Evolutionary conservation across 2,329 filamentous ascomycete species (phyloP).

Genomic region (Diaporthe helianthi): DNA sequence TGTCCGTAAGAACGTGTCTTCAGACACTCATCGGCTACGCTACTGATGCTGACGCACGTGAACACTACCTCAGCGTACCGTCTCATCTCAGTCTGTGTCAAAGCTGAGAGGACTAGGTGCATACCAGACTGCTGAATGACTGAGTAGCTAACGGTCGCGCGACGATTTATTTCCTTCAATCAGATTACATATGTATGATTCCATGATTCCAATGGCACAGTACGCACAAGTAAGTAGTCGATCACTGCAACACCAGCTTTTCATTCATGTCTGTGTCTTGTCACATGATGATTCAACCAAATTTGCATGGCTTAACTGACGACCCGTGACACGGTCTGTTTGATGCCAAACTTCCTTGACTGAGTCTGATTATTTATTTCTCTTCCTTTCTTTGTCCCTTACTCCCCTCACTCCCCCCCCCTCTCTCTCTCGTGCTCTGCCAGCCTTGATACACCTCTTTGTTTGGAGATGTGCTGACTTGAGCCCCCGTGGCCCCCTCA

Average conservation of each 20-base stretch:
- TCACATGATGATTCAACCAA: slow-evolving; percentile 29
- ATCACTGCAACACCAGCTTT: neutral
- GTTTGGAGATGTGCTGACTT: slow-evolving; percentile 15
- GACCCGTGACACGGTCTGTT: slow-evolving; percentile 29
- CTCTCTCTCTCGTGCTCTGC: neutral
- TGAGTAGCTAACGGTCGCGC: neutral
- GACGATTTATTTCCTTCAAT: neutral
- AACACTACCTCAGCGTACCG: neutral
- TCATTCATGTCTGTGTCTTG: neutral
- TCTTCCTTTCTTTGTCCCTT: neutral
- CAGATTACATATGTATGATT: no score
- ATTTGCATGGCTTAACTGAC: slow-evolving; percentile 37
- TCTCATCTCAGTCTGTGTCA: neutral
- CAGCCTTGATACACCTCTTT: neutral
- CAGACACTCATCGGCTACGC: neutral
- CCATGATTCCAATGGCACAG: no score
- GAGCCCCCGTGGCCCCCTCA: neutral
- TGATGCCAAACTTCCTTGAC: slow-evolving; percentile 35
- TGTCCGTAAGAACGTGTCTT: neutral
- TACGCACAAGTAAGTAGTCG: neutral
- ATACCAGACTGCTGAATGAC: no score
- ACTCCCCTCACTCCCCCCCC: no score
- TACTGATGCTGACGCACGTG: neutral
- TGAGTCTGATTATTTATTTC: slow-evolving; percentile 4
- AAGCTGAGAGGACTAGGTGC: neutral